These are phyloP conservation scores for Candida gorgasii DNA, from an alignment of 805 yeast species.

Conservation along the genomic window DNA sequence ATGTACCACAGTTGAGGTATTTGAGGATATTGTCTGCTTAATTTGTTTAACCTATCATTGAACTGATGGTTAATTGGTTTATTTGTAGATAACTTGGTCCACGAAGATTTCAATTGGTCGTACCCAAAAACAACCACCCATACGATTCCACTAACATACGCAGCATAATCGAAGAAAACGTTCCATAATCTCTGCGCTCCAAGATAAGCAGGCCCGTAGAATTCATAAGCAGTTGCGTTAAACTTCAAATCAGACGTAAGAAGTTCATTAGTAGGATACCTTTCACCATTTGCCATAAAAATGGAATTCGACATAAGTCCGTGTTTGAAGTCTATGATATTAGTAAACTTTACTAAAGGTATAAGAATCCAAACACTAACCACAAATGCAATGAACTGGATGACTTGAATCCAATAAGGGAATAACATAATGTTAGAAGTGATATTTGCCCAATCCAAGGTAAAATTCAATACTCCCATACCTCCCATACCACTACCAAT, in stretches of 20 bases:
- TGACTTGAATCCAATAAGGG: constrained; percentile 54
- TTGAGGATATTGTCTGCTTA: constrained; percentile 38
- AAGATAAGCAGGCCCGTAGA: constrained; percentile 46
- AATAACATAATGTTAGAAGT: constrained; percentile 50
- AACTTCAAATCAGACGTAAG: constrained; percentile 40
- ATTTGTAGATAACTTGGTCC: constrained; percentile 4
- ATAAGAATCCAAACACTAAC: constrained; percentile 50
- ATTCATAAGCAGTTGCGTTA: constrained; percentile 47
- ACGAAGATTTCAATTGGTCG: constrained; percentile 22
- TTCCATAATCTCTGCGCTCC: constrained; percentile 53
- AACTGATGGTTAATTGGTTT: constrained; percentile 18
- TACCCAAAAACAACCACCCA: constrained; percentile 46
- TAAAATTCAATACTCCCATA: constrained; percentile 48
- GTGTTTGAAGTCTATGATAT: constrained; percentile 24
- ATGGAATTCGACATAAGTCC: constrained; percentile 52
- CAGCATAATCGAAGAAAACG: constrained; percentile 55
- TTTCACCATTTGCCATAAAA: constrained; percentile 35
- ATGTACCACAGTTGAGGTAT: constrained; percentile 49
- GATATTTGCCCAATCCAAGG: constrained; percentile 56
- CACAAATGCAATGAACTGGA: constrained; percentile 49
- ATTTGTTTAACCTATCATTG: constrained; percentile 45
- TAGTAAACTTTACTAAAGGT: constrained; percentile 50
- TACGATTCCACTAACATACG: constrained; percentile 47
- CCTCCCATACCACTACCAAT: constrained; percentile 57
- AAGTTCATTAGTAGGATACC: constrained; percentile 44